These are phyloP conservation scores for Aegle marmelos DNA, from an alignment of 345 rosid species.

Conservation along the genomic window DNA sequence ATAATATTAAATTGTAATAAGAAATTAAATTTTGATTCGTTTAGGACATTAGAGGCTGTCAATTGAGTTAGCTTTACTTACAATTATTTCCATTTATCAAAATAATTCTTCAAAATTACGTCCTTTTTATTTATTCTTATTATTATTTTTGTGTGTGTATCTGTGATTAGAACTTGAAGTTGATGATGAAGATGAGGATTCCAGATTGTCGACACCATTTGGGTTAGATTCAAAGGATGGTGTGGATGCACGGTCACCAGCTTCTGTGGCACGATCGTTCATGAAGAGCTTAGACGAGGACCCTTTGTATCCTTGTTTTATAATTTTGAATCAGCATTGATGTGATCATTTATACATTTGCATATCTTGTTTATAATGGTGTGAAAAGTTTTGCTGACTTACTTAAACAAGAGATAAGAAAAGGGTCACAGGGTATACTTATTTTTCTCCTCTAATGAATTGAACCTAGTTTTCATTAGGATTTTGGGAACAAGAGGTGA, in stretches of 20 bases:
- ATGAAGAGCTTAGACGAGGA: conserved; percentile 55
- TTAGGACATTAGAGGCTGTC: too few species aligned
- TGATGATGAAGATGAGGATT: conserved; percentile 31
- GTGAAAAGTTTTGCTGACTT: background rate
- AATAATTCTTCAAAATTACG: background rate
- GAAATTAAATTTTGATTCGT: background rate
- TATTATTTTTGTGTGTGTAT: background rate
- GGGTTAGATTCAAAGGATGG: conserved; percentile 26
- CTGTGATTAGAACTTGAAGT: conserved; percentile 34
- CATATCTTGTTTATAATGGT: background rate
- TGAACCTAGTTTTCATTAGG: background rate
- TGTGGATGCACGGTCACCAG: conserved; percentile 21
- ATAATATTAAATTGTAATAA: background rate
- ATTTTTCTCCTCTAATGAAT: background rate
- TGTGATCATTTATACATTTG: background rate
- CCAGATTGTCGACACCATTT: conserved; percentile 8
- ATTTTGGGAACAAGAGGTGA: background rate
- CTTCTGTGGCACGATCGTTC: conserved; percentile 21
- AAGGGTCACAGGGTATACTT: too few species aligned
- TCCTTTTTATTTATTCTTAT: background rate
- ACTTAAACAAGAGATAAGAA: too few species aligned
- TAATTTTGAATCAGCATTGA: background rate
- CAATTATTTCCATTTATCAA: background rate
- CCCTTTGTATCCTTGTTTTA: conserved; percentile 64
- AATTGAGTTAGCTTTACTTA: too few species aligned